Base-by-base conservation (phyloP, 306 rosid genomes). In the Albizia julibrissin region DNA sequence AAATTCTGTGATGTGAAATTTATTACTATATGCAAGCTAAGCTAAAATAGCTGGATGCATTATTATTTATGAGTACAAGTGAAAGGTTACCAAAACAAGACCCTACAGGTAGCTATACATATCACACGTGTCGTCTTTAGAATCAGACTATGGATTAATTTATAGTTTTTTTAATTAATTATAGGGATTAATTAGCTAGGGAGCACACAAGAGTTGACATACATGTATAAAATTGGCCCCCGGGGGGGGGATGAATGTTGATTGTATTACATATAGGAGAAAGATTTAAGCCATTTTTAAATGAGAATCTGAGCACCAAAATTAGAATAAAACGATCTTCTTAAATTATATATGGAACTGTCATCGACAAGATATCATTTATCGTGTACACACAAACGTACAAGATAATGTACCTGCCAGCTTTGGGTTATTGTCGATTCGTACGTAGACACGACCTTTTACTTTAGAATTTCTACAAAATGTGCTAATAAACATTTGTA, bases 131-230 rank as follows among this genome's bases (percentile, higher is more conserved):
- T 21, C 22, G 49, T 80, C 62, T 66, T 34, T 52, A 86, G 85
- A 76, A 86, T 83, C 83, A 47, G 37, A 69, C 47, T 47, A 77
- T 77, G 82, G 72, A 77, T 56, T 21, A n/a, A 56, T 80, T 65
- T 75, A 33, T 69, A 37, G 72, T 72, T 44, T 52, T 39, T 33
- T 65, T 75, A 47, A 31, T 46, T 8, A 26, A 19, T 19, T 52
- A 52, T 19, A 52, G 6, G 11, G 44, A 8, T 42, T 42, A 42
- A 42, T 42, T 42, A 42, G 10, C 6, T 16, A 15, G 18, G 79
- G 56, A 78, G 89, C 87, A 81, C 78, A 59, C 72, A 81, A 87
- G 84, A 87, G 87, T 87, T 87, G 87, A 87, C 82, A 87, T 75
- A 24, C 6, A 15, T 16, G 37, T 22, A 12, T 11, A 50, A 50